phyloP scores from a whole-genome alignment of 768 basidiomycete genomes.

The Agaricus subrufescens region DNA sequence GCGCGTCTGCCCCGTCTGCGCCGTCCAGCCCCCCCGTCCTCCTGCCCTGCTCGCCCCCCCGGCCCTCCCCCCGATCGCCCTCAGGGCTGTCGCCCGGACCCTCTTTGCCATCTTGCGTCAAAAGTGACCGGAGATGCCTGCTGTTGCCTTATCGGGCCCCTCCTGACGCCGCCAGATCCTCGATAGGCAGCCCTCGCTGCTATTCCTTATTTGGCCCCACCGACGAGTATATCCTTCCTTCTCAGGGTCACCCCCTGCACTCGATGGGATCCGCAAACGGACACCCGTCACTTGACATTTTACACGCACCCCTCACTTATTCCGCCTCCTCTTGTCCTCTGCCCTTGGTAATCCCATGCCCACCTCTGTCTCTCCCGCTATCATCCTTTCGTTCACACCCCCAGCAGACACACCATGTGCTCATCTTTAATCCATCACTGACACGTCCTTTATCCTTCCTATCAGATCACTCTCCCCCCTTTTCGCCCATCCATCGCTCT shows the following conservation, averaged over 20 bases:
- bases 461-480: conserved; percentile 10
- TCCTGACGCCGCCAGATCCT: conserved; percentile 15
- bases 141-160: conserved; percentile 19
- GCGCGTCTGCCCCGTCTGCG: neutral
- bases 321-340: neutral
- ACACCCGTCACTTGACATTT: neutral
- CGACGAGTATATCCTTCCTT: conserved; percentile 21
- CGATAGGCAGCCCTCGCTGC: conserved; percentile 17
- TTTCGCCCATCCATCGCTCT: conserved; percentile 3
- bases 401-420: conserved; percentile 6
- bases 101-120: conserved; percentile 14
- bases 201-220: conserved; percentile 18
- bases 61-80: conserved; percentile 1
- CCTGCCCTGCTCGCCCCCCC: neutral
- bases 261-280: conserved; percentile 22
- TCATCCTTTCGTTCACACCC: conserved; percentile 8
- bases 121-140: conserved; percentile 15
- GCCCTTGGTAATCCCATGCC: neutral
- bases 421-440: conserved; percentile 8
- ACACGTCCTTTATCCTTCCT: conserved; percentile 15
- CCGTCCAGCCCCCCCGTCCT: neutral
- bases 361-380: conserved; percentile 3
- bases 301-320: neutral
- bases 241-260: conserved; percentile 17
- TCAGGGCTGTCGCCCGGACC: conserved; percentile 7